Base-by-base conservation (phyloP, 2,329 filamentous ascomycete species). In the Stemphylium beticola region DNA sequence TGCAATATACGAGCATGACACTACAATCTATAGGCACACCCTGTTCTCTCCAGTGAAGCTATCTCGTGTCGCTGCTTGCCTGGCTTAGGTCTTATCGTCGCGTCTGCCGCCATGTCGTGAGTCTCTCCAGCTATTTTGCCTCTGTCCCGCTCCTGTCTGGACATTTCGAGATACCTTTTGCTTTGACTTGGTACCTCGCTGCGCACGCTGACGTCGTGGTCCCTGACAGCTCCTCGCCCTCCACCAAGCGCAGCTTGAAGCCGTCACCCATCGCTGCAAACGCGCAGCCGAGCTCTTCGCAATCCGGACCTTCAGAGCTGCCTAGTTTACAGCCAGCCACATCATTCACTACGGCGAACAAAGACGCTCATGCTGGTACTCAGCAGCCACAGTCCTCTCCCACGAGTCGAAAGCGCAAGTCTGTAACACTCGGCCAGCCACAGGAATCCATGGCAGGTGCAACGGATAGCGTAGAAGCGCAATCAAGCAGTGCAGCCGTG, bases 181-280 rank as follows among this genome's bases (percentile, higher is more conserved):
- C 31, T 34, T 44, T 22, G 26, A 10, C 26, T 11, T 29, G 26
- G 38, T 53, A 33, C 55, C 43, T 48, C 26, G 50, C 57, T 47
- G 44, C 55, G 36, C 55, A 49, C 58, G 70, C 73, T 76, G 67
- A 76, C 71, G 52, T 68, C 49, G 62, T 63, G 46, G 48, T 53
- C 55, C 53, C 36, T 49, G 59, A 70, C 63, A 79, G 77, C 70
- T 71, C 74, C 48, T 75, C 76, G 26, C 73, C 72, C 49, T 72
- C 75, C 60, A 69, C 75, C 65, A 77, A 78, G 66, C 78, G 77
- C 67, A 78, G 68, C 58, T 66, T 78, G 62, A 78, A 79, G 61
- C 76, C 74, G 29, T 75, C 74, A 18, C 71, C 71, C 59, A 64
- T 77, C 60, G 74, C 74, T 44, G 69, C 77, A 31, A 59, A 57